phyloP scores from a whole-genome alignment of 768 basidiomycete genomes.

The Fomitopsis serialis region DNA sequence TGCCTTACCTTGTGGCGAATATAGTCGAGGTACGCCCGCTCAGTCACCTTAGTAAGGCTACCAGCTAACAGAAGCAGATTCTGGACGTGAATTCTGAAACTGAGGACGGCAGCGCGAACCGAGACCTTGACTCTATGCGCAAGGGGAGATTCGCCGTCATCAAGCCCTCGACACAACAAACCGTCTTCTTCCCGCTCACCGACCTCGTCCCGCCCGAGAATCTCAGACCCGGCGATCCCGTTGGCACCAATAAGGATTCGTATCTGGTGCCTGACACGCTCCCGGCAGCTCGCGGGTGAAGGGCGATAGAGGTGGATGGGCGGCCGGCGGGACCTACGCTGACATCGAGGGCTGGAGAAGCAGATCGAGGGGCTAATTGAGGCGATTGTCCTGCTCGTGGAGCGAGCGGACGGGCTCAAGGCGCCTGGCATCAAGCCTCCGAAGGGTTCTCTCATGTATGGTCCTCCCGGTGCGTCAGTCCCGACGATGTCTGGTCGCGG shows the following conservation, averaged over 20 bases:
- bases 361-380: constrained; percentile 99
- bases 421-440: constrained; percentile 96
- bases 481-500: background rate
- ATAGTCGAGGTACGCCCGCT: constrained; percentile 76
- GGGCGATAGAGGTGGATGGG: constrained; percentile 99
- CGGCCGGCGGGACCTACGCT: constrained; percentile 92
- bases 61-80: constrained; percentile 48
- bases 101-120: constrained; percentile 93
- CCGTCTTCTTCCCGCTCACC: constrained; percentile 96
- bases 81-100: constrained; percentile 90
- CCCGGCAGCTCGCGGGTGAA: constrained; percentile 94
- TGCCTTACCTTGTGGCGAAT: constrained; percentile 96
- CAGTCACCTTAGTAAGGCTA: background rate
- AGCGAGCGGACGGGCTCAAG: constrained; percentile 98
- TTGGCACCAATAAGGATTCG: constrained; percentile 99
- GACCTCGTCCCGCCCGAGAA: constrained; percentile 93
- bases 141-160: constrained; percentile 98
- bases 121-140: constrained; percentile 92
- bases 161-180: constrained; percentile 98
- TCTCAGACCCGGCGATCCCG: constrained; percentile 87
- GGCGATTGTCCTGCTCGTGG: constrained; percentile 97
- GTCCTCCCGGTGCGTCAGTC: constrained; percentile 78
- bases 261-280: constrained; percentile 94
- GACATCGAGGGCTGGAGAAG: constrained; percentile 97
- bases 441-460: constrained; percentile 98